Evolutionary conservation across 1,284 basidiomycete genomes (phyloP).

Genomic region (Leccinum fallax): DNA sequence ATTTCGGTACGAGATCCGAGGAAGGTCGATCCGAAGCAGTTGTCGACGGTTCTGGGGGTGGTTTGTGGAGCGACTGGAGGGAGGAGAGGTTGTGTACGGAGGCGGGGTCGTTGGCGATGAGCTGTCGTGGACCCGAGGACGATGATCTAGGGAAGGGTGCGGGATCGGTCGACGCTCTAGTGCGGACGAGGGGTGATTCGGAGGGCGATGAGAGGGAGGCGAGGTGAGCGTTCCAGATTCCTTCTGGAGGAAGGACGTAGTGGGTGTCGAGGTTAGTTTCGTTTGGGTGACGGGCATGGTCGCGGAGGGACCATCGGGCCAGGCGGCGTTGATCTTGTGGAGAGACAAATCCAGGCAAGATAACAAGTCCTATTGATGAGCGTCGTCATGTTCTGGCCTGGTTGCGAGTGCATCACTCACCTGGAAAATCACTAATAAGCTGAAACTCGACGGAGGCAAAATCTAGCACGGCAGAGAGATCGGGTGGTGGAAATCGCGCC

Average conservation of each 20-base stretch:
- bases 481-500: constrained; percentile 71
- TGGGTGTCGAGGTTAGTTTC: constrained; percentile 87
- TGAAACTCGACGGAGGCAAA: background rate
- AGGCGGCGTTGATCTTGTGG: constrained; percentile 64
- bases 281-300: constrained; percentile 79
- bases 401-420: constrained; percentile 30
- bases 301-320: constrained; percentile 66
- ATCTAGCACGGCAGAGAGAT: constrained; percentile 69
- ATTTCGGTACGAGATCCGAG: constrained; percentile 61
- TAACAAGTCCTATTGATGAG: constrained; percentile 64
- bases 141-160: too few relatives aligned
- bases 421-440: constrained; percentile 39
- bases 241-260: constrained; percentile 70
- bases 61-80: constrained; percentile 42
- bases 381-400: background rate
- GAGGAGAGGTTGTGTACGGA: too few relatives aligned
- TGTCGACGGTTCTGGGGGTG: constrained; percentile 57
- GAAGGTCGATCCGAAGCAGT: constrained; percentile 48
- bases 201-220: constrained; percentile 30
- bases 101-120: too few relatives aligned
- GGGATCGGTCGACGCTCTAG: too few relatives aligned
- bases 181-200: too few relatives aligned
- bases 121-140: too few relatives aligned
- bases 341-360: constrained; percentile 74
- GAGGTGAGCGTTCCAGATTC: constrained; percentile 71